phyloP scores from a whole-genome alignment of 306 rosid species.

The Sicyos edulis region DNA sequence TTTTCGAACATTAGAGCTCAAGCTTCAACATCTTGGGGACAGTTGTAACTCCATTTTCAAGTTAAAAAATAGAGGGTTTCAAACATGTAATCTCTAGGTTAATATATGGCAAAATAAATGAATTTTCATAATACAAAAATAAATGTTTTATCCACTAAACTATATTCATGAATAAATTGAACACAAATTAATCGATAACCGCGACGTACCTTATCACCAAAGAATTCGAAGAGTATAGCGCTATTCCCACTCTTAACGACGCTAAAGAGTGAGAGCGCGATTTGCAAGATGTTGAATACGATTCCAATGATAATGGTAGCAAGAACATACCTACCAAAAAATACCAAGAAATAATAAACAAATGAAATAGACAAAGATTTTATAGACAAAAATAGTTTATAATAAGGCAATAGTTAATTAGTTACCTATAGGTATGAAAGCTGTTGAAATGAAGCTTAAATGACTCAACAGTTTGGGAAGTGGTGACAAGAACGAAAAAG shows the following conservation, averaged over 20 bases:
- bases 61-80: no score
- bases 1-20: no score
- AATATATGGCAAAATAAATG: no score
- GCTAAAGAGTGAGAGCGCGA: slow-evolving; percentile 34
- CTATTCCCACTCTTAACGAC: slow-evolving; percentile 22
- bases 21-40: no score
- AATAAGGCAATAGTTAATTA: neutral
- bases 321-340: neutral
- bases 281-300: slow-evolving; percentile 39
- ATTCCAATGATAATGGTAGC: slow-evolving; percentile 41
- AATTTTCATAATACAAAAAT: no score
- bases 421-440: neutral
- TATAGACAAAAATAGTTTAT: neutral
- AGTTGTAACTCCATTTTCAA: no score
- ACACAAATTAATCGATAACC: neutral
- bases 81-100: no score
- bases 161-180: no score
- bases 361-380: neutral
- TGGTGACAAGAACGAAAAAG: slow-evolving; percentile 36
- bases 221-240: slow-evolving; percentile 42
- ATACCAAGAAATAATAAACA: neutral
- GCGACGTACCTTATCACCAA: slow-evolving; percentile 53
- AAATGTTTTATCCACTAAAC: no score
- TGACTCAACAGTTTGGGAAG: neutral
- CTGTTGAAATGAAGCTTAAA: neutral